Conservation (phyloP, 2,329 filamentous ascomycete genomes). For the Rhinocladiella mackenziei region DNA sequence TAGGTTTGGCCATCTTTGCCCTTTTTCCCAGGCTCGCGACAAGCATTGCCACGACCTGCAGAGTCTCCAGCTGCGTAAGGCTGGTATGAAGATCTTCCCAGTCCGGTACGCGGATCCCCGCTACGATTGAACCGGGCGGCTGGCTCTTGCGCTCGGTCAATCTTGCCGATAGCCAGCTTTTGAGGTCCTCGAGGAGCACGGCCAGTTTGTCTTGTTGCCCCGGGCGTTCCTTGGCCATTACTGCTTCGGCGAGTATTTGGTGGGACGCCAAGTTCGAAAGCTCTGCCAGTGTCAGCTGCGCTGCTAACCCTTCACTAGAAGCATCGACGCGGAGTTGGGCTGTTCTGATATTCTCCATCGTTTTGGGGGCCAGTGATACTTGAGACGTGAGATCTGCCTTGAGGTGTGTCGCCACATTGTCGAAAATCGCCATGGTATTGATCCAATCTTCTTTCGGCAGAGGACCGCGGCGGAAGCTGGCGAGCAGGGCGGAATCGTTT, state of each 20-base stretch:
- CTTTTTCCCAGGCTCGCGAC: slow-evolving; percentile 20
- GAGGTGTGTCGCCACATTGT: slow-evolving; percentile 24
- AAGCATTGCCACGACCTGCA: slow-evolving; percentile 39
- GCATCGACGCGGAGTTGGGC: slow-evolving; percentile 2
- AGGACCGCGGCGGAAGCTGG: slow-evolving; percentile 20
- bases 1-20: slow-evolving; percentile 9
- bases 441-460: slow-evolving; percentile 22
- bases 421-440: slow-evolving; percentile 22
- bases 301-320: neutral
- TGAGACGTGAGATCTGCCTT: slow-evolving; percentile 19
- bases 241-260: slow-evolving; percentile 8
- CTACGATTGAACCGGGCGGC: slow-evolving; percentile 2
- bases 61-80: slow-evolving; percentile 40
- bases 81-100: slow-evolving; percentile 42
- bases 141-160: slow-evolving; percentile 3
- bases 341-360: slow-evolving; percentile 10
- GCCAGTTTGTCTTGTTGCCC: slow-evolving; percentile 1
- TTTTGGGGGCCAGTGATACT: slow-evolving; percentile 5
- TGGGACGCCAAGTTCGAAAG: slow-evolving; percentile 5
- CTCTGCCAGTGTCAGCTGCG: slow-evolving; percentile 24
- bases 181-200: slow-evolving; percentile 6
- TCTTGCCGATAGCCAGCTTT: slow-evolving; percentile 7
- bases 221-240: slow-evolving; percentile 5
- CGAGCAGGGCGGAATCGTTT: slow-evolving; percentile 17
- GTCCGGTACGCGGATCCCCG: slow-evolving; percentile 32